Base-by-base conservation (phyloP, 2,329 filamentous ascomycete genomes). In the Cladophialophora immunda region DNA sequence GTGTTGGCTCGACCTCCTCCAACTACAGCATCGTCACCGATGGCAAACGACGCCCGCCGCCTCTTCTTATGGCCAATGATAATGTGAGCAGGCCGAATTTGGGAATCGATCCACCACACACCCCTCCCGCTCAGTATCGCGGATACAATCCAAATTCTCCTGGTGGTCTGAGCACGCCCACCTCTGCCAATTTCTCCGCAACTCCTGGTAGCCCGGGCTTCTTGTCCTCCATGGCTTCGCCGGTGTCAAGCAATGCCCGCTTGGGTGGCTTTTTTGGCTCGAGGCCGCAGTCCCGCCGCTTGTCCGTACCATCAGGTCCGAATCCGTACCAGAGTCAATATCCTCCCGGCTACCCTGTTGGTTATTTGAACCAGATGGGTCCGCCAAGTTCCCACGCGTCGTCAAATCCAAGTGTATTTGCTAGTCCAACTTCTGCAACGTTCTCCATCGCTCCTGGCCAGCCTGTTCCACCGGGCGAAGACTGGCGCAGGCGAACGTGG, bases 401-500 rank as follows among this genome's bases (percentile, higher is more conserved):
- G 77, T 87, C 68, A 79, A 86, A 72, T n/a, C 86, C 84, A 64
- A 87, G 86, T 71, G 86, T 87, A 58, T 83, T 90, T 68, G 88
- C 79, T 70, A 92, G 81, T 84, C 93, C 93, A 4, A 91, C 88
- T 0, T 85, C 82, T 50, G 87, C 89, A 0, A 84, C 85, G 0
- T 87, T 89, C 36, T 82, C 84, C 7, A 82, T 85, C 8, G 87
- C 85, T 59, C 76, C 77, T 77, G 58, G 70, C 71, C 29, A 73
- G 67, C n/a, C 70, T 76, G 30, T 76, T 71, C 71, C 77, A 6
- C 81, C 86, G 0, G 93, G 97, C 69, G 89, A 93, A 50, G 91
- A 92, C 63, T 92, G 89, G 86, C 88, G 93, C 70, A 85, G 94
- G 68, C 87, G 93, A 61, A 97, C 94, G 2, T 97, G 94, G 94